Conservation (phyloP, 2,329 filamentous ascomycete genomes). For the Talaromyces sp. region DNA sequence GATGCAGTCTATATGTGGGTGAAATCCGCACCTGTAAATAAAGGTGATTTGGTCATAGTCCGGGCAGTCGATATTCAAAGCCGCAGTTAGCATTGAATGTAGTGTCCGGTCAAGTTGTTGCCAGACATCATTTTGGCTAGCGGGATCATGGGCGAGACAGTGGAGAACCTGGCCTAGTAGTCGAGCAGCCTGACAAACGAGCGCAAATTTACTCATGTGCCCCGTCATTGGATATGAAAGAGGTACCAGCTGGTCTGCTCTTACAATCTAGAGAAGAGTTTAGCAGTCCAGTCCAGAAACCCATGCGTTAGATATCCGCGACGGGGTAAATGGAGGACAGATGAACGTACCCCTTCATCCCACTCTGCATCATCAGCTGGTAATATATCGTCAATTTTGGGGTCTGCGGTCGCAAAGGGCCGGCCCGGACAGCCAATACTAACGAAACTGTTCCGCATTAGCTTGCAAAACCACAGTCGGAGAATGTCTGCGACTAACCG, state of each 20-base stretch:
- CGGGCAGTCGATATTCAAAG: conserved; percentile 19
- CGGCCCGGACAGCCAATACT: conserved; percentile 21
- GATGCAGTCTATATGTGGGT: not conserved
- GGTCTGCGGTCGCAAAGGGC: conserved; percentile 22
- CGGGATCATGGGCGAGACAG: not conserved
- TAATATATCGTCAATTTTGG: conserved; percentile 21
- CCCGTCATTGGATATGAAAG: conserved; percentile 24
- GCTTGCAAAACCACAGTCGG: not conserved
- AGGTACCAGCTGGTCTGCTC: conserved; percentile 14
- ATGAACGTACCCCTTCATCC: no score
- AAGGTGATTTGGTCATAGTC: conserved; percentile 27
- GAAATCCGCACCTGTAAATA: conserved; percentile 23
- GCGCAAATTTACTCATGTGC: conserved; percentile 29
- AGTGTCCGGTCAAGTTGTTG: conserved; percentile 25
- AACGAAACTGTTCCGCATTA: conserved; percentile 14
- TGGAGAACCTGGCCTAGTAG: conserved; percentile 17
- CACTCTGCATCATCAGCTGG: conserved; percentile 3
- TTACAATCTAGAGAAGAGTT: not conserved
- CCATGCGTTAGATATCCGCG: no score
- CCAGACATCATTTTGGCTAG: no score
- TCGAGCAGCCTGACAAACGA: conserved; percentile 15
- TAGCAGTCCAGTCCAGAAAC: no score
- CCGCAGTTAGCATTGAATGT: conserved; percentile 24
- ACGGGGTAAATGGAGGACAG: no score
- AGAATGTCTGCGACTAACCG: not conserved